Evolutionary conservation across 441 rosid genomes (phyloP), one percentile per base, ranked within the genome.

Genomic region (Isatis lusitanica): DNA sequence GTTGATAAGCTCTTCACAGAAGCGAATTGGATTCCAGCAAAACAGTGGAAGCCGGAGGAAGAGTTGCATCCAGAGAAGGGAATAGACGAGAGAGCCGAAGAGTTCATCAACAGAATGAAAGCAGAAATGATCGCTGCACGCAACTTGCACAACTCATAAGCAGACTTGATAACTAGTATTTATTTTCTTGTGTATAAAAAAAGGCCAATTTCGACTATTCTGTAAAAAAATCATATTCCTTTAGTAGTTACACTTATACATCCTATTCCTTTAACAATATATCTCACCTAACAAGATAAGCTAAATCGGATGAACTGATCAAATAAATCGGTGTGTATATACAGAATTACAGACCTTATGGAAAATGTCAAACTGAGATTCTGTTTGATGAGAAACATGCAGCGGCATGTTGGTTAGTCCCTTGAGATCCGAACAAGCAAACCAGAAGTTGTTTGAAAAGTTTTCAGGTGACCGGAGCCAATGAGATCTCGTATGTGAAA

Each of bases 401-500:
- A 30, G 9, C 4, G 1, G 47, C 6, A 16, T 10, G 0, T 16
- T 44, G 17, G 43, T 79, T 76, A 90, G 76, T 90, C 97, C 80
- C 83, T 92, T 39, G 88, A 81, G 77, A 92, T 77, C 73, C 83
- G 92, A 71, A 94, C 87, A 50, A 87, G 85, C 75, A 90, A 63
- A 35, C 96, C 98, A 65, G 82, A 79, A 33, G 93, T 86, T 17
- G 98, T 84, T 12, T 83, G 81, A 68, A 76, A 55, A n/a, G 85
- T 90, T 86, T 82, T 85, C 59, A 94, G 84, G 72, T 85, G 93
- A 68, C 93, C 93, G 4, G 99, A 94, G 78, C 99, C 98, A 71
- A 91, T 88, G 82, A 92, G 78, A 74, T 94, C 99, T 43, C 96
- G 93, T 44, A 92, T 84, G 83, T 92, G 99, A 84, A 92, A 94